Percentiles rank a stretch among this genome's conserved stretches.
These are phyloP conservation scores for Marchantia polymorpha DNA, from an alignment of 225 moss, liverwort and hornwort genomes.

Conservation along the genomic window DNA sequence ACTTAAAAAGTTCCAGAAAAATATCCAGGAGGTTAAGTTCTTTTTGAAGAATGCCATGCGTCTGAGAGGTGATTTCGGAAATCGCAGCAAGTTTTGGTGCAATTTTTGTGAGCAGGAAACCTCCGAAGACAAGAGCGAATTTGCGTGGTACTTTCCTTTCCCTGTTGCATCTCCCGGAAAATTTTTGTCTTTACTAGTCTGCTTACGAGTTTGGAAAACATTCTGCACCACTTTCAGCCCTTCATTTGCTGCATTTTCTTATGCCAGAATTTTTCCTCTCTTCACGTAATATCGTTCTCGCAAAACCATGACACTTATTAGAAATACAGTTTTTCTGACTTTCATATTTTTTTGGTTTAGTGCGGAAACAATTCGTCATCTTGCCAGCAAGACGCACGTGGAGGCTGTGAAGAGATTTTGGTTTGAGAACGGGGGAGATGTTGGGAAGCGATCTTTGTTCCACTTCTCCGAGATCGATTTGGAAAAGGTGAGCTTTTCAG, in stretches of 20 bases:
- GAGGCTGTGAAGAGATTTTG: slow-evolving; percentile 58
- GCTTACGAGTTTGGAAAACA: background rate
- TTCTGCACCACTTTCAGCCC: background rate
- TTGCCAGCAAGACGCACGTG: slow-evolving; percentile 57
- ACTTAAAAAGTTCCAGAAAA: slow-evolving; percentile 50
- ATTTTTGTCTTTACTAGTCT: background rate
- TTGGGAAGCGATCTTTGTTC: slow-evolving; percentile 28
- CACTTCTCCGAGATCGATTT: slow-evolving; percentile 28
- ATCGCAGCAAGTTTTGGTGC: slow-evolving; percentile 69
- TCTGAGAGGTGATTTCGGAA: slow-evolving; percentile 18
- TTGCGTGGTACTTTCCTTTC: slow-evolving; percentile 37
- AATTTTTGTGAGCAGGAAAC: slow-evolving; percentile 75
- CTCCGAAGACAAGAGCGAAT: slow-evolving; percentile 36
- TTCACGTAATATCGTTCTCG: background rate
- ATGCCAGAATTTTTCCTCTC: background rate
- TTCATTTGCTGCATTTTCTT: background rate
- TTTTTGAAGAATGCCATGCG: slow-evolving; percentile 50
- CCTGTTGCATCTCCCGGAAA: background rate
- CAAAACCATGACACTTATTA: background rate
- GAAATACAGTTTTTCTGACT: background rate
- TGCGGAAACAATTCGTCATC: slow-evolving; percentile 64
- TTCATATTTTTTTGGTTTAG: slow-evolving; percentile 25
- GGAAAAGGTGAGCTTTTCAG: slow-evolving; percentile 15
- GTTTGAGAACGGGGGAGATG: slow-evolving; percentile 67
- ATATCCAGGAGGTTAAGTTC: slow-evolving; percentile 53